A percentile compares a stretch with the other conserved stretches of the same genome.
These are phyloP conservation scores for Phytophthora fragariaefolia DNA, from an alignment of 352 stramenopile species.

Conservation along the genomic window DNA sequence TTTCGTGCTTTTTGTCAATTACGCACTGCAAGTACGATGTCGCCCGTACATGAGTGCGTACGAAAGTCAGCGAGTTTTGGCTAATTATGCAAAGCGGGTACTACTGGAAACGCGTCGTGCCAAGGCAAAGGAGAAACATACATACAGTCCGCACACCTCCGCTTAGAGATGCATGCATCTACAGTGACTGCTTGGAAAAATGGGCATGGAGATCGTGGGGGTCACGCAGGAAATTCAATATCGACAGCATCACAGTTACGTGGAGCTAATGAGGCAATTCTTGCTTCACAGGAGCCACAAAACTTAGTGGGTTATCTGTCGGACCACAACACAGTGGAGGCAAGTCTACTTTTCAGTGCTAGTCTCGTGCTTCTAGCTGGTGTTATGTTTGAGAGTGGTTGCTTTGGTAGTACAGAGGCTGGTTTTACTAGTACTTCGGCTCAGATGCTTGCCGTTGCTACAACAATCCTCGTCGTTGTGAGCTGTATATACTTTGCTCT, in stretches of 20 bases:
- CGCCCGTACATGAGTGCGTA: constrained; percentile 80
- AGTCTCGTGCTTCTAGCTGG: constrained; percentile 68
- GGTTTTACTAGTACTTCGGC: constrained; percentile 56
- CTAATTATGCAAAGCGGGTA: constrained; percentile 60
- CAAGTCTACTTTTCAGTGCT: constrained; percentile 72
- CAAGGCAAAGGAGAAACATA: constrained; percentile 60
- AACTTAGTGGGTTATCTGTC: constrained; percentile 66
- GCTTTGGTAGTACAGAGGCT: constrained; percentile 48
- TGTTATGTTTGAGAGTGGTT: constrained; percentile 74
- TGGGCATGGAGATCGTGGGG: constrained; percentile 35
- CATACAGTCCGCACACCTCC: constrained; percentile 60
- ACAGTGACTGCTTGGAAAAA: constrained; percentile 48
- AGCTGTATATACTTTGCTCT: constrained; percentile 70
- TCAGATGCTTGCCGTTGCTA: constrained; percentile 55
- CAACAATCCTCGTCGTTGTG: constrained; percentile 59
- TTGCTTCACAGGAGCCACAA: constrained; percentile 44
- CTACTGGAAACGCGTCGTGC: constrained; percentile 57
- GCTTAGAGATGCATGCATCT: constrained; percentile 44
- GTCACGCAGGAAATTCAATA: constrained; percentile 13
- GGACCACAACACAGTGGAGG: constrained; percentile 86
- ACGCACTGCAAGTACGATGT: constrained; percentile 73
- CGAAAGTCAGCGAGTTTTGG: constrained; percentile 64
- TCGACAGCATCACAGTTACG: constrained; percentile 10
- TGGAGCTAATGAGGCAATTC: constrained; percentile 37
- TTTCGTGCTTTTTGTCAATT: constrained; percentile 81